Base-by-base conservation (phyloP, 768 basidiomycete genomes). In the Psilocybe cyanescens region DNA sequence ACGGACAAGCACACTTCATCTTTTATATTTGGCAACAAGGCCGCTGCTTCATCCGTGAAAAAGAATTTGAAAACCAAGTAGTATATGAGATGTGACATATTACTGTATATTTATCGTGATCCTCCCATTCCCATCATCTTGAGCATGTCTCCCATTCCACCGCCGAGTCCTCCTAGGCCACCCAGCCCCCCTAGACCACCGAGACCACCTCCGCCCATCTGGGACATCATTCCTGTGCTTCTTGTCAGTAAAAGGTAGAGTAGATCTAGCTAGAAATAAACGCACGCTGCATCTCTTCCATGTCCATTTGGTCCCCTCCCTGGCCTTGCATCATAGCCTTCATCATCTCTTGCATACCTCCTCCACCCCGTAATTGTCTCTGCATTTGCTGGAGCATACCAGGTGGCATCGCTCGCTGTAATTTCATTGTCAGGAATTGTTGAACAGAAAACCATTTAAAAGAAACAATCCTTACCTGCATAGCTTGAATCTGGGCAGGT, bases 311-410 rank as follows among this genome's bases (percentile, higher is more conserved):
- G 69, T 95, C 95, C 9, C 92, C 92, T 57, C 92, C 93, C 67
- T 92, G 89, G 8, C 94, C 92, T 68, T 95, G 94, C 92, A 97
- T 95, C 93, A 98, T 95, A 29, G 91, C 89, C 72, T 91, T 92
- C 95, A 97, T 95, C 94, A 97, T 97, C 68, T 97, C 95, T 73
- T 95, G 92, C 88, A 97, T 91, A 48, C 94, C 94, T 19, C 94
- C 93, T 8, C 92, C 92, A 58, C 88, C 76, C 59, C 90, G 81
- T 71, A 92, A 78, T 70, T 92, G 90, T 55, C 87, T 81, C 71
- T 93, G 94, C 88, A 98, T 89, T 71, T 99, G 91, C 71, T 95
- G 92, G 64, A 98, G 75, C 90, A 97, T 92, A 31, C 95, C 97
- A 4, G 97, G 94, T 1, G 97, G 97, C 86, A 98, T 89, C 41